phyloP scores from a whole-genome alignment of 2,329 filamentous ascomycete species.

The Colletotrichum sp. region DNA sequence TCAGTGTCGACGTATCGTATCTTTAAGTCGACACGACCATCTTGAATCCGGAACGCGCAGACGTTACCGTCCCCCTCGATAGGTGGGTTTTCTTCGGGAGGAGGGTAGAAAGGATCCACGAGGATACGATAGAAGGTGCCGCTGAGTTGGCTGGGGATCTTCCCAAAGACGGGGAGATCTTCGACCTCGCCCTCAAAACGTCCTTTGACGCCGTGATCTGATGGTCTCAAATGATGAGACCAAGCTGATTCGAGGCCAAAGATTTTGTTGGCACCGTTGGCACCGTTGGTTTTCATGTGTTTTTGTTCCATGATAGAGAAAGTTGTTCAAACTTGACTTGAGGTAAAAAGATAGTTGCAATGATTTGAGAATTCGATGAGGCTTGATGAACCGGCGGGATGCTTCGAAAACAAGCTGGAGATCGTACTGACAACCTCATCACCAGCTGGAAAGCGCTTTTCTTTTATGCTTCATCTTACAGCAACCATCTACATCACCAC shows the following conservation, averaged over 20 bases:
- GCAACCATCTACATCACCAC: not conserved
- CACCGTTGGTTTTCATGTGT: not conserved
- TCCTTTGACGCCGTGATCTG: not conserved
- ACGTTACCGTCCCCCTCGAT: constrained; percentile 39
- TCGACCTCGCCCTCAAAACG: not conserved
- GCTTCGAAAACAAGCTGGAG: not conserved
- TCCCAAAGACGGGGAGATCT: not conserved
- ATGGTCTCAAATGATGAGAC: not conserved
- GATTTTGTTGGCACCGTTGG: not conserved
- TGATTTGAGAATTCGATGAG: not conserved
- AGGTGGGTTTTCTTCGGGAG: not conserved
- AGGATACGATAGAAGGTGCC: not conserved
- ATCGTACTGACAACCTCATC: not conserved
- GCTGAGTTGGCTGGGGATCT: not conserved
- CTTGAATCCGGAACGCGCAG: constrained; percentile 36
- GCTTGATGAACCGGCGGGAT: not conserved
- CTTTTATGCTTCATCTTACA: not conserved
- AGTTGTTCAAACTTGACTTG: not conserved
- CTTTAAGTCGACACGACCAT: constrained; percentile 35
- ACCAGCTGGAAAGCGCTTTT: not conserved
- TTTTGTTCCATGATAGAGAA: not conserved
- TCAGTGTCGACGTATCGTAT: constrained; percentile 43
- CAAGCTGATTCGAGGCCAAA: not conserved
- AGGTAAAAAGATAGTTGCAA: not conserved
- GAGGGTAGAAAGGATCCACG: not conserved